Evolutionary conservation across 192 early-diverging fungal species (phyloP), one percentile per base, ranked within the genome.

Genomic region (Rhizoclosmatium globosum): DNA sequence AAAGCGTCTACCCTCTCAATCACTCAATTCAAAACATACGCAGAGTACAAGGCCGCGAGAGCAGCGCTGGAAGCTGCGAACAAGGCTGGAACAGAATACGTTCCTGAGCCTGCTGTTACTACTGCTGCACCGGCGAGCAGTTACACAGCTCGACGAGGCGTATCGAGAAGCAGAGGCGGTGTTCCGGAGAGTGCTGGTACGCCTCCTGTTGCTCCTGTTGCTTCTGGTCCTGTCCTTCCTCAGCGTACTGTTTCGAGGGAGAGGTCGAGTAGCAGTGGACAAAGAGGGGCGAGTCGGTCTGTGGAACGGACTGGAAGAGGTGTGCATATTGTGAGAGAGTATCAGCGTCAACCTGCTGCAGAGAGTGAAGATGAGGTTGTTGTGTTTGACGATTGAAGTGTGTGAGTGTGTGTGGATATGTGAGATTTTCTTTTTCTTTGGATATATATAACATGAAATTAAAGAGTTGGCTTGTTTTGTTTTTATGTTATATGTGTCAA

Each of bases 21-120:
- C 21, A 71, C 69, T 0, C 69, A 71, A 38, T 71, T 71, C 50
- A 19, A 42, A 19, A 71, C 69, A n/a, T 71, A 71, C 38, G 69
- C 69, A 4, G 69, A 71, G 38, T 71, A 71, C 31, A 71, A 71
- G 50, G 69, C 69, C 41, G 69, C 69, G 7, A 71, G 53, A 42
- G 69, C 69, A 3, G 69, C 69, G n/a, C 69, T 71, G 21, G 69
- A 71, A 23, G 60, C 60, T 19, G 60, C 60, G 6, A 39, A 19
- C 7, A 53, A 17, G 50, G 60, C 60, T 0, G 60, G 21, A 21
- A 38, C 47, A 17, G 64, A 50, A 21, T 47, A 47, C 41, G 48
- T 13, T 17, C 43, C 44, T 0, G 75, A 17, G 15, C 47, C 75
- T 9, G 11, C 64, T 46, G 21, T 46, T 38, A 53, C 41, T 19